Evolutionary conservation across 1,139 yeast genomes (phyloP).

Genomic region (Yamadazyma epiphylla): DNA sequence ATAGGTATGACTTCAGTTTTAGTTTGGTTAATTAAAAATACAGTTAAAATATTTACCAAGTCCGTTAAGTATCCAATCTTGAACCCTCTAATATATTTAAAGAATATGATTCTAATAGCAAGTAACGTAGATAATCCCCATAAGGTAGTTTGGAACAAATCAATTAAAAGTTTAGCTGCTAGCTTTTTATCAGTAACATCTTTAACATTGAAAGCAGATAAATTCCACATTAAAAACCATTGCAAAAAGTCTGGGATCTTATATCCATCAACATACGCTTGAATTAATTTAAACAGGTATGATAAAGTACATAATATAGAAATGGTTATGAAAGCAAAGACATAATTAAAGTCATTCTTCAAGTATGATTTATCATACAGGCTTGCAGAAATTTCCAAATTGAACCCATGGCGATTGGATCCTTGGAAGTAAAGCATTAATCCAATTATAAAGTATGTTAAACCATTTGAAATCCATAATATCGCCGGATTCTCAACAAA

Average conservation of each 20-base stretch:
- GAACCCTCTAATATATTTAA: conserved; percentile 22
- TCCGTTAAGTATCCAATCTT: conserved; percentile 34
- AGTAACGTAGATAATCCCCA: conserved; percentile 18
- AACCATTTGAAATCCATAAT: conserved; percentile 48
- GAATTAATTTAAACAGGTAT: conserved; percentile 56
- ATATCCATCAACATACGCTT: conserved; percentile 54
- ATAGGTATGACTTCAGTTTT: conserved; percentile 67
- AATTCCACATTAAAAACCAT: conserved; percentile 27
- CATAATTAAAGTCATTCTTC: conserved; percentile 11
- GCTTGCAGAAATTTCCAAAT: conserved; percentile 7
- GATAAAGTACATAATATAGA: conserved; percentile 39
- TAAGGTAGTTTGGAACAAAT: conserved; percentile 24
- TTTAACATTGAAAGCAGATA: conserved; percentile 22
- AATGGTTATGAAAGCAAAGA: conserved; percentile 35
- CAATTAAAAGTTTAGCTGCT: conserved; percentile 23
- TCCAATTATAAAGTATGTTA: conserved; percentile 33
- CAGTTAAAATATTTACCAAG: conserved; percentile 40
- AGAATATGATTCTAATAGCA: conserved; percentile 18
- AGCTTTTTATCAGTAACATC: conserved; percentile 18
- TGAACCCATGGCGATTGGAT: conserved; percentile 12
- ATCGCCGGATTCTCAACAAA: conserved; percentile 28
- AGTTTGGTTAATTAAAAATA: conserved; percentile 68
- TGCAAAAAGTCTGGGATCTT: conserved; percentile 37
- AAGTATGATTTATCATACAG: conserved; percentile 8
- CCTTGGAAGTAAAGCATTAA: conserved; percentile 28